Evolutionary conservation across 2,329 filamentous ascomycete species (phyloP).

Genomic region (Apiospora arundinis): DNA sequence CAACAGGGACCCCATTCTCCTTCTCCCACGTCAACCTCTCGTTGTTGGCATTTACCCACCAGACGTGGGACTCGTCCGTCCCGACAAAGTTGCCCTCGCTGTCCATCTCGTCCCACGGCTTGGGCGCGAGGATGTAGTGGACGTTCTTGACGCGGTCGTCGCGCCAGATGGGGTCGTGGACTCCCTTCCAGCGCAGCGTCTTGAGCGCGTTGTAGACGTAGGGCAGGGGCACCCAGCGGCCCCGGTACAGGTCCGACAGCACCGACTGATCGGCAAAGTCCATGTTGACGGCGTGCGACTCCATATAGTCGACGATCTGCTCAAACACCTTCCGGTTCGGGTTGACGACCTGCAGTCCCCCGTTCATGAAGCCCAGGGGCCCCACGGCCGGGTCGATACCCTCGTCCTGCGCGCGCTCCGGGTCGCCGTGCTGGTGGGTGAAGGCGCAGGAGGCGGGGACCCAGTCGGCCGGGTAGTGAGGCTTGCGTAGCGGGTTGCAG

Average conservation of each 20-base stretch:
- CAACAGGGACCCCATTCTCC: slow-evolving; percentile 44
- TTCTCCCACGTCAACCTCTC: slow-evolving; percentile 51
- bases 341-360: slow-evolving; percentile 63
- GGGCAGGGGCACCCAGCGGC: slow-evolving; percentile 63
- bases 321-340: slow-evolving; percentile 55
- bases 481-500: slow-evolving; percentile 80
- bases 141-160: slow-evolving; percentile 66
- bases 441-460: slow-evolving; percentile 63
- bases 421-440: slow-evolving; percentile 57
- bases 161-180: slow-evolving; percentile 63
- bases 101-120: slow-evolving; percentile 64
- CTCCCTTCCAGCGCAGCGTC: slow-evolving; percentile 59
- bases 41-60: slow-evolving; percentile 61
- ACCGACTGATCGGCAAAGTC: slow-evolving; percentile 67
- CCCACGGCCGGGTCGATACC: slow-evolving; percentile 52
- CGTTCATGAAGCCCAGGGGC: slow-evolving; percentile 60
- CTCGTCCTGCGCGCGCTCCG: slow-evolving; percentile 52
- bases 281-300: slow-evolving; percentile 52
- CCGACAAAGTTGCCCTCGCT: slow-evolving; percentile 51
- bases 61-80: slow-evolving; percentile 56
- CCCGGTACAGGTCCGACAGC: slow-evolving; percentile 60
- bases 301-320: slow-evolving; percentile 59
- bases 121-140: slow-evolving; percentile 66
- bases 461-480: slow-evolving; percentile 81
- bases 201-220: slow-evolving; percentile 70